A percentile compares a stretch with the other conserved stretches of the same genome.
Evolutionary conservation across 768 basidiomycete species (phyloP).

Genomic region (Lanmaoa rubissima): DNA sequence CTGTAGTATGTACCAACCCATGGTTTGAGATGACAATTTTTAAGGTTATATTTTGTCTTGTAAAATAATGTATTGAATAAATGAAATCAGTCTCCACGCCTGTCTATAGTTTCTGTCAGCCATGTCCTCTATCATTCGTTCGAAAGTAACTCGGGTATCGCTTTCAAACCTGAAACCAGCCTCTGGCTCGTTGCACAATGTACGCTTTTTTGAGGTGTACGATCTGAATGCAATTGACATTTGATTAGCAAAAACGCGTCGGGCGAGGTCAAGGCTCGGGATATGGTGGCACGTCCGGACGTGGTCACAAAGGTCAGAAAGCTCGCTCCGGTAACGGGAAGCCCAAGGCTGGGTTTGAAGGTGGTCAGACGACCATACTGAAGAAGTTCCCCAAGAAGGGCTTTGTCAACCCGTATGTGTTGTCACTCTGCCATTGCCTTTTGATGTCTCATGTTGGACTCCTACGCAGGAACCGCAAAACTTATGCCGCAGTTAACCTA

Average conservation of each 20-base stretch:
- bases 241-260: conserved; percentile 81
- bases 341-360: conserved; percentile 83
- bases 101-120: background rate
- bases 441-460: background rate
- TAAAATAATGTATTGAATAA: background rate
- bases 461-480: conserved; percentile 62
- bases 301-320: conserved; percentile 95
- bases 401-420: conserved; percentile 84
- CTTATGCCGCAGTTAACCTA: conserved; percentile 81
- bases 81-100: background rate
- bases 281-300: conserved; percentile 87
- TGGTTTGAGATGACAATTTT: background rate
- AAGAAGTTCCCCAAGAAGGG: conserved; percentile 91
- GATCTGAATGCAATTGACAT: conserved; percentile 5
- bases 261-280: conserved; percentile 93
- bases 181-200: conserved; percentile 65
- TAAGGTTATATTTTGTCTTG: background rate
- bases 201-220: conserved; percentile 28
- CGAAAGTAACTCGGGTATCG: conserved; percentile 42
- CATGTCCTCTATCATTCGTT: conserved; percentile 39
- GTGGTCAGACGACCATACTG: conserved; percentile 93
- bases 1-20: background rate
- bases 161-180: conserved; percentile 78
- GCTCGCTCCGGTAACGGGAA: conserved; percentile 88
- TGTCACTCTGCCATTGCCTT: background rate